These are phyloP conservation scores for Ilyonectria robusta DNA, from an alignment of 2,329 filamentous ascomycete genomes.

Conservation along the genomic window DNA sequence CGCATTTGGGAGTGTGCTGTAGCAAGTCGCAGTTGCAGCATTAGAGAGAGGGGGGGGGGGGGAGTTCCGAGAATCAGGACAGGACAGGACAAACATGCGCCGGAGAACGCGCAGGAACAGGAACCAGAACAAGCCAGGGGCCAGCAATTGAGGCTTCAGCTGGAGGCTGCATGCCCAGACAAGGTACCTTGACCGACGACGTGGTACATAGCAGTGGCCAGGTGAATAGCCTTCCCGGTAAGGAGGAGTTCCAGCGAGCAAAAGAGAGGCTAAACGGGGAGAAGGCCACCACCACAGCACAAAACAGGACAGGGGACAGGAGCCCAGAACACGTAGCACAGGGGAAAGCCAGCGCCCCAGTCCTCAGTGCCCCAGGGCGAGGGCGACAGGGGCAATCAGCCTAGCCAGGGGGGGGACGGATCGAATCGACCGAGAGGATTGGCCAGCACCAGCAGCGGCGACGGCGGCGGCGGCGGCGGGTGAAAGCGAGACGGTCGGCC, in stretches of 20 bases:
- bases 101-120: constrained; percentile 15
- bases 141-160: constrained; percentile 7
- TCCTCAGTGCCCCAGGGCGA: constrained; percentile 2
- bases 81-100: neutral
- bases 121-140: constrained; percentile 11
- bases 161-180: neutral
- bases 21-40: neutral
- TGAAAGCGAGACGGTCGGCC: constrained; percentile 28
- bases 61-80: too few relatives aligned
- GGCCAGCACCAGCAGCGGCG: constrained; percentile 29
- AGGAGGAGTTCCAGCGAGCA: neutral
- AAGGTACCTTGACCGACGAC: neutral
- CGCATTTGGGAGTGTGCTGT: neutral
- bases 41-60: neutral
- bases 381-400: constrained; percentile 5
- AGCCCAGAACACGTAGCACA: constrained; percentile 16
- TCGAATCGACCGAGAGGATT: constrained; percentile 23
- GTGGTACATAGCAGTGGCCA: neutral
- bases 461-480: constrained; percentile 27
- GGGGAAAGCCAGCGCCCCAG: constrained; percentile 1
- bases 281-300: neutral
- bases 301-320: neutral
- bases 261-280: neutral
- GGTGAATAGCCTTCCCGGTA: constrained; percentile 7
- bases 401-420: constrained; percentile 31